Evolutionary conservation across 495 filamentous ascomycete genomes (phyloP).

Genomic region (Friedmanniomyces endolithicus): DNA sequence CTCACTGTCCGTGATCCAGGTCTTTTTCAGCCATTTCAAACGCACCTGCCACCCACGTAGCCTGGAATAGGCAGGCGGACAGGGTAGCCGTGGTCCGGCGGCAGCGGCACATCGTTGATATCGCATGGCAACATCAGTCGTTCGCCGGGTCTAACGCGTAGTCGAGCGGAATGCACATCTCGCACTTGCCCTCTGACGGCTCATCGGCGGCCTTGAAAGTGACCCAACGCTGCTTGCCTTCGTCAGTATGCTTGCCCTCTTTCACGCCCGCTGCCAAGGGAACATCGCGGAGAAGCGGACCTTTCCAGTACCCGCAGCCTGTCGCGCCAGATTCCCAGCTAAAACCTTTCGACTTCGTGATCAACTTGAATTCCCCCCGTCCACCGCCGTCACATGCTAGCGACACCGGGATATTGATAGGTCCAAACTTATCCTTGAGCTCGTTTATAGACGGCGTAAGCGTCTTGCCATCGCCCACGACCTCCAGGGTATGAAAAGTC

Average conservation of each 20-base stretch:
- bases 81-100: constrained; percentile 18
- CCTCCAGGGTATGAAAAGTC: constrained; percentile 12
- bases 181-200: constrained; percentile 13
- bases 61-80: constrained; percentile 15
- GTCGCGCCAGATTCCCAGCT: constrained; percentile 12
- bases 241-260: too few species aligned
- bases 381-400: constrained; percentile 12
- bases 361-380: constrained; percentile 16
- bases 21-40: constrained; percentile 14
- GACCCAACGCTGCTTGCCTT: too few species aligned
- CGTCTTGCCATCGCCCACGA: neutral
- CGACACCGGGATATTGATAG: constrained; percentile 14
- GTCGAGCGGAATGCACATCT: constrained; percentile 13
- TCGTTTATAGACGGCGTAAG: constrained; percentile 12
- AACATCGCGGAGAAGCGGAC: constrained; percentile 13
- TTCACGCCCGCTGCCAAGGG: constrained; percentile 11
- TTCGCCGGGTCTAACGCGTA: constrained; percentile 16
- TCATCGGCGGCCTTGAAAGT: constrained; percentile 8
- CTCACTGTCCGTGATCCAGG: constrained; percentile 11
- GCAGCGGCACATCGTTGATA: constrained; percentile 17
- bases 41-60: constrained; percentile 13
- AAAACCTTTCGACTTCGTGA: constrained; percentile 13
- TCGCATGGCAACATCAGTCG: constrained; percentile 18
- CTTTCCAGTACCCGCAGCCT: constrained; percentile 18
- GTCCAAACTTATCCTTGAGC: constrained; percentile 4